phyloP scores from a whole-genome alignment of 129 eudicot genomes.

The Flaveria robusta region DNA sequence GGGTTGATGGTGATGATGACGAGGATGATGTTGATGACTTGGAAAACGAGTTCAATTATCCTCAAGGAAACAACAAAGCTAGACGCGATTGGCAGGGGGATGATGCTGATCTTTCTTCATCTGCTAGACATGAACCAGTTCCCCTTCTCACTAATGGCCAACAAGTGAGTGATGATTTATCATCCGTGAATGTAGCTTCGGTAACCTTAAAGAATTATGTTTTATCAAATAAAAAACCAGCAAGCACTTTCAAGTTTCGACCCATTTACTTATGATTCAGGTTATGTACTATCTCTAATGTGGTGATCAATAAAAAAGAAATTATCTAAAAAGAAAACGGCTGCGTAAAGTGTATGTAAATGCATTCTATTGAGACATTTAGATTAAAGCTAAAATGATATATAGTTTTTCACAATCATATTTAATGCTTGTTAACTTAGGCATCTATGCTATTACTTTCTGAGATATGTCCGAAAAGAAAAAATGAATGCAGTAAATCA shows the following conservation, averaged over 20 bases:
- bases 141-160: conserved; percentile 84
- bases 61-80: conserved; percentile 59
- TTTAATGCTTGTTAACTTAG: too few relatives aligned
- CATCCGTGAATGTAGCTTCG: not conserved
- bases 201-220: not conserved
- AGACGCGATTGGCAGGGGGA: conserved; percentile 81
- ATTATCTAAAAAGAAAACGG: not conserved
- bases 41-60: conserved; percentile 78
- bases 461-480: too few relatives aligned
- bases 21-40: conserved; percentile 87
- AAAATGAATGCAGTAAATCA: not conserved
- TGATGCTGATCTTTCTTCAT: conserved; percentile 73
- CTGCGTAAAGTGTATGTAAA: not conserved
- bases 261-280: not conserved
- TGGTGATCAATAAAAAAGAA: not conserved
- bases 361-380: not conserved
- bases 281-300: not conserved
- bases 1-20: conserved; percentile 92
- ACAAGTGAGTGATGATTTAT: conserved; percentile 48
- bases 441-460: too few relatives aligned
- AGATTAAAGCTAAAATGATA: too few relatives aligned
- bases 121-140: conserved; percentile 80
- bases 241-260: not conserved
- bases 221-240: not conserved
- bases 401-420: too few relatives aligned